phyloP scores from a whole-genome alignment of 2,329 filamentous ascomycete species.

The Pseudopyrenochaeta lycopersici region DNA sequence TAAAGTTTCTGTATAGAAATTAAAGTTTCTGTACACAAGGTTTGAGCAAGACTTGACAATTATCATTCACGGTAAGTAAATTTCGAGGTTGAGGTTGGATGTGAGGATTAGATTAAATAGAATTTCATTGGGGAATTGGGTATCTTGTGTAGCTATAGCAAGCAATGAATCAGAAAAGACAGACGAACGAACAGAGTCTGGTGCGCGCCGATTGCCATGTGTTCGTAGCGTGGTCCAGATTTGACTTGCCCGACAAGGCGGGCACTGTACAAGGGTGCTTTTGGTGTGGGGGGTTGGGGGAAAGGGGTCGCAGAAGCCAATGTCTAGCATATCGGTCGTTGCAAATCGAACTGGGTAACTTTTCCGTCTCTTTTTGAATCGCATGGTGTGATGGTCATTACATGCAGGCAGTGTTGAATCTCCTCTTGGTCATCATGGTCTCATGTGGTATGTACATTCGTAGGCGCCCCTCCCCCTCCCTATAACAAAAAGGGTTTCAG shows the following conservation, averaged over 20 bases:
- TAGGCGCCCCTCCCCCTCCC: neutral
- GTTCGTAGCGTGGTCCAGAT: conserved; percentile 10
- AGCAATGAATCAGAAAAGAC: conserved; percentile 16
- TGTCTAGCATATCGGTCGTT: conserved; percentile 4
- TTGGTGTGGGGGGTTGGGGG: conserved; percentile 11
- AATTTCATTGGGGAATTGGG: conserved; percentile 35
- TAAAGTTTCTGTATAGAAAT: too few relatives aligned
- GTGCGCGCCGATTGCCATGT: neutral
- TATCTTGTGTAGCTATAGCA: conserved; percentile 40
- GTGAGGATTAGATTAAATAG: conserved; percentile 5
- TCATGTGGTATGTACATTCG: conserved; percentile 31
- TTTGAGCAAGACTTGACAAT: neutral
- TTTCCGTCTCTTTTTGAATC: conserved; percentile 32
- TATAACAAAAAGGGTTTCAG: conserved; percentile 5
- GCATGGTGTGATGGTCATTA: conserved; percentile 5
- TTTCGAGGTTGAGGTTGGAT: too few relatives aligned
- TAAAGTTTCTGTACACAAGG: neutral
- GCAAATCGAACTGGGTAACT: conserved; percentile 5
- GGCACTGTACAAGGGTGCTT: conserved; percentile 36
- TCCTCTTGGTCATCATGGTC: conserved; percentile 16
- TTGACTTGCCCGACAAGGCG: conserved; percentile 27
- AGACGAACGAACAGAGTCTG: conserved; percentile 7
- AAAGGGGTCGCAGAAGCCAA: conserved; percentile 5
- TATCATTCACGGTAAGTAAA: neutral
- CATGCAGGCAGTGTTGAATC: conserved; percentile 33